phyloP scores from a whole-genome alignment of 148 eudicot species.

The Chenopodium formosanum region DNA sequence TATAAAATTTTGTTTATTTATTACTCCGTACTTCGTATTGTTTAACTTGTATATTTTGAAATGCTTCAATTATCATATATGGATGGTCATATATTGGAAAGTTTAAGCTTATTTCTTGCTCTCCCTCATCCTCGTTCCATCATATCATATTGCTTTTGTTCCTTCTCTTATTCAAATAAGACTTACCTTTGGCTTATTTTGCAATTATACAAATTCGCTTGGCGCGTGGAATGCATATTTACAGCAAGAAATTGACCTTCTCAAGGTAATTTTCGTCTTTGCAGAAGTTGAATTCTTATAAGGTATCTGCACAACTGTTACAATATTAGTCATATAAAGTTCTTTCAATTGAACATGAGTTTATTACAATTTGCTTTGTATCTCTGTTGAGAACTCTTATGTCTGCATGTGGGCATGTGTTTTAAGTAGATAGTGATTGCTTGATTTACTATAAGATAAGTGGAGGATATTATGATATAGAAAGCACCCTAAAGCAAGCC shows the following conservation, averaged over 20 bases:
- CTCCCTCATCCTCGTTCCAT: neutral
- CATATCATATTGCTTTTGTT: neutral
- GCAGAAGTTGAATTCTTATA: neutral
- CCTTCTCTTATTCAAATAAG: neutral
- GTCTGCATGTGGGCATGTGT: neutral
- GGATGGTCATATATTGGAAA: neutral
- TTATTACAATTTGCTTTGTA: neutral
- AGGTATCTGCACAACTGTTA: neutral
- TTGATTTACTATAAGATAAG: neutral
- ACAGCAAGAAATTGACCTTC: conserved; percentile 99
- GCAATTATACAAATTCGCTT: conserved; percentile 22
- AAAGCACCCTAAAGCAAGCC: neutral
- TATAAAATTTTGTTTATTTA: no score
- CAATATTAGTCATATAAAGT: neutral
- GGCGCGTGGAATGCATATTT: conserved; percentile 29
- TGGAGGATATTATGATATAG: neutral
- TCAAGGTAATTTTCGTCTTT: conserved; percentile 56
- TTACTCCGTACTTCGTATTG: neutral
- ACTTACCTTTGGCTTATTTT: conserved; percentile 29
- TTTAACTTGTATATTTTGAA: neutral
- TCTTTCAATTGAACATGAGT: neutral
- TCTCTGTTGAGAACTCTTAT: conserved; percentile 11
- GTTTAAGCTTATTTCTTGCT: neutral
- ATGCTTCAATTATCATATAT: neutral
- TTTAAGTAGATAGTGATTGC: neutral